Evolutionary conservation across 176 grass and related monocot genomes (phyloP).

Genomic region (Pharus latifolius): DNA sequence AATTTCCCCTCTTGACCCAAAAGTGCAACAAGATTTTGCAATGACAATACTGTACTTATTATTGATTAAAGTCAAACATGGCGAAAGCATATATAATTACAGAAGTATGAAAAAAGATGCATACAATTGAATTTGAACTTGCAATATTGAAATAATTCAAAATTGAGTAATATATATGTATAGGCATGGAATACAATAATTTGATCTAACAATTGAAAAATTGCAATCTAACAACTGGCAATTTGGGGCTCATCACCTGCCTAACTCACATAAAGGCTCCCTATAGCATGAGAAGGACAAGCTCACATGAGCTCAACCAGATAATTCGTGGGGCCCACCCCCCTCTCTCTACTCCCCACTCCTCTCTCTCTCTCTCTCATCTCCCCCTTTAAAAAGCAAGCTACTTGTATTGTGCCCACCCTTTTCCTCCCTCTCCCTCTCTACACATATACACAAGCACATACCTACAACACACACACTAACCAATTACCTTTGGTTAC

Average conservation of each 20-base stretch:
- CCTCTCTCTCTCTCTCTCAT: background rate
- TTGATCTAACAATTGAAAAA: background rate
- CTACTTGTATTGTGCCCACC: constrained; percentile 35
- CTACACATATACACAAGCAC: background rate
- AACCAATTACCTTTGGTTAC: constrained; percentile 27
- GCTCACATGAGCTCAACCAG: constrained; percentile 59
- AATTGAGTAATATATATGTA: background rate
- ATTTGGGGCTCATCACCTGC: constrained; percentile 35
- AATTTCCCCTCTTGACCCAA: background rate
- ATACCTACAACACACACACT: background rate
- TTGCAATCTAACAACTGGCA: constrained; percentile 30
- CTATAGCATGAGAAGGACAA: constrained; percentile 40
- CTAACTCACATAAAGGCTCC: constrained; percentile 41
- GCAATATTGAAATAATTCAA: too few relatives aligned
- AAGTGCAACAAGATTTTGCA: background rate
- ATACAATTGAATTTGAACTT: too few relatives aligned
- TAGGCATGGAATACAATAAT: background rate
- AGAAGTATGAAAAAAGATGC: background rate
- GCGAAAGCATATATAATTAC: background rate
- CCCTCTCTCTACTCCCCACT: background rate
- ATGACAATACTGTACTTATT: background rate
- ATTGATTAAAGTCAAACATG: constrained; percentile 1
- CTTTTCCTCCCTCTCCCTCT: background rate
- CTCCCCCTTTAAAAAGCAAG: constrained; percentile 35
- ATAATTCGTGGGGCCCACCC: constrained; percentile 31